These are phyloP conservation scores for Epichloe festucae DNA, from an alignment of 2,329 filamentous ascomycete species.

Conservation along the genomic window DNA sequence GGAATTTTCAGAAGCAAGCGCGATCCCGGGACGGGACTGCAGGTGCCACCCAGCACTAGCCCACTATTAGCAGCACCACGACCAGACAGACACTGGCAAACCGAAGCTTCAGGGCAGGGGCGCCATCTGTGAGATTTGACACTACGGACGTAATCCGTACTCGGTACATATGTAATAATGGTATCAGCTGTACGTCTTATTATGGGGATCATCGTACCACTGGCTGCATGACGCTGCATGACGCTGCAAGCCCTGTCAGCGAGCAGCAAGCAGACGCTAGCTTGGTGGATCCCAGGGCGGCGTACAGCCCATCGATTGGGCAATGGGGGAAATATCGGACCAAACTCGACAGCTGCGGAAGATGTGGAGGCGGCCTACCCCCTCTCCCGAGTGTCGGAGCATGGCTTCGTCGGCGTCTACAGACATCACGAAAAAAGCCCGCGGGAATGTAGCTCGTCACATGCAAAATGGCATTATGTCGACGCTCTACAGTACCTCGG, in stretches of 20 bases:
- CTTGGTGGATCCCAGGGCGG: not conserved
- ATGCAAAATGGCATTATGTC: too few relatives aligned
- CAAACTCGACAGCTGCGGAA: not conserved
- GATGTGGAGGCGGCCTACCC: not conserved
- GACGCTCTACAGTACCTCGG: too few relatives aligned
- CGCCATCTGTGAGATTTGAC: too few relatives aligned
- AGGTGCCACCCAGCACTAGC: not conserved
- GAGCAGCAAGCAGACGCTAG: not conserved
- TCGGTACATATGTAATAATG: too few relatives aligned
- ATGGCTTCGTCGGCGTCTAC: too few relatives aligned
- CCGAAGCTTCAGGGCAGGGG: too few relatives aligned
- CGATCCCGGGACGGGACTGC: not conserved
- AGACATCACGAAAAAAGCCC: too few relatives aligned
- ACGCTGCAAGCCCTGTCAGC: not conserved
- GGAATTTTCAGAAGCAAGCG: slow-evolving; percentile 1
- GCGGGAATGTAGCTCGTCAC: too few relatives aligned
- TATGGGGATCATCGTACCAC: not conserved
- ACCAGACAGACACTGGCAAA: not conserved
- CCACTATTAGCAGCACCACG: not conserved
- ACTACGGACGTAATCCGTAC: too few relatives aligned
- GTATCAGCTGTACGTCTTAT: not conserved
- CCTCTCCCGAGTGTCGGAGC: not conserved
- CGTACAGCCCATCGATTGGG: not conserved
- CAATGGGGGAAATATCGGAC: not conserved
- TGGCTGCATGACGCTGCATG: not conserved